These are phyloP conservation scores for Fomitopsis pinicola DNA, from an alignment of 1,284 basidiomycete species.

Conservation along the genomic window DNA sequence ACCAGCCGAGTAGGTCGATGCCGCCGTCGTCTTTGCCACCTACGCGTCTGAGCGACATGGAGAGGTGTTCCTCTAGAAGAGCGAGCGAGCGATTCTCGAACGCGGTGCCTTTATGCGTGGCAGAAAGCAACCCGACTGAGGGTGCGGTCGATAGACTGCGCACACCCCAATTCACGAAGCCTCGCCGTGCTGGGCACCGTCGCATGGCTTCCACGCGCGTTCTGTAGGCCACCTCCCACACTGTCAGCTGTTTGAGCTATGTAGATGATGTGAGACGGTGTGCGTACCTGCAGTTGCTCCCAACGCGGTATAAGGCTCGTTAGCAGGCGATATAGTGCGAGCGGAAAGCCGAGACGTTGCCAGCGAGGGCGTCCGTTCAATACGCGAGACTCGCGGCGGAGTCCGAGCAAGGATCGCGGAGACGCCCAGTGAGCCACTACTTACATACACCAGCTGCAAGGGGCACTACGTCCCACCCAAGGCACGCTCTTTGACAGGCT, in stretches of 20 bases:
- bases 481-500: not conserved
- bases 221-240: not conserved
- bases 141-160: not conserved
- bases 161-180: not conserved
- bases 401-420: not conserved
- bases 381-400: no score
- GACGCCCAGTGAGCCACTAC: not conserved
- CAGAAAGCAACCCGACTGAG: constrained; percentile 24
- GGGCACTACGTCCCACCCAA: not conserved
- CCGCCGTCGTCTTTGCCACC: constrained; percentile 85
- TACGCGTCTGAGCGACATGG: constrained; percentile 75
- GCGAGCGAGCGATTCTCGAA: constrained; percentile 72
- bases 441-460: not conserved
- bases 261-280: no score
- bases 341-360: no score
- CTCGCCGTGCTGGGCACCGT: not conserved
- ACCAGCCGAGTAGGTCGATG: constrained; percentile 88
- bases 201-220: not conserved
- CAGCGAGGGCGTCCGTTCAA: no score
- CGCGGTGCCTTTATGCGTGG: constrained; percentile 59
- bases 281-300: no score
- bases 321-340: no score
- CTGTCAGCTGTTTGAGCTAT: no score
- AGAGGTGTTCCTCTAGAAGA: constrained; percentile 60
- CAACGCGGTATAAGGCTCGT: no score